Base-by-base conservation (phyloP, 257 asterid species). In the Paraleonurus japonicus region DNA sequence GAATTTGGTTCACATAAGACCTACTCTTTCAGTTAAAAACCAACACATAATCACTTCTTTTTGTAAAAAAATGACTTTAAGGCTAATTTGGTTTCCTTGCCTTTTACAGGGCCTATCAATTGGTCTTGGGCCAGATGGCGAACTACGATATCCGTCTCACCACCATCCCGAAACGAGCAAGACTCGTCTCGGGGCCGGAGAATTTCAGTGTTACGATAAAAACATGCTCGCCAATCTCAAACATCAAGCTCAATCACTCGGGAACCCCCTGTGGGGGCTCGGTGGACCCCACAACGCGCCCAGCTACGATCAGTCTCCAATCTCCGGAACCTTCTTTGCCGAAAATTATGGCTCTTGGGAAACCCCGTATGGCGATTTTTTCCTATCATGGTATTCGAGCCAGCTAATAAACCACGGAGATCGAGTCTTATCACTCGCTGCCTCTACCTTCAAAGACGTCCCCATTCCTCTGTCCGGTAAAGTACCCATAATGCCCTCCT, bases 121-220 rank as follows among this genome's bases (percentile, higher is more conserved):
- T 37, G 98, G 98, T 27, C 88, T 93, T 3, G 98, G 98, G 26
- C 98, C 98, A 16, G 87, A 87, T 41, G 97, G 97, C 0, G 97
- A 89, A 82, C 96, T 93, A 3, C 80, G 91, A 2, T 93, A 90
- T 73, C 97, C 98, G 51, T 93, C 96, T 54, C 82, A 82, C 50
- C 95, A 80, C 71, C 35, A 55, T 19, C 37, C 82, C 13, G 13
- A 72, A n/a, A 81, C 79, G 39, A 33, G 41, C 55, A 67, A 12
- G 37, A 55, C 70, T 26, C 73, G 5, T 70, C 55, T 9, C 1
- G 89, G 96, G 17, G 90, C 94, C 0, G 98, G 97, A 55, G 97
- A 89, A 57, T 93, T 93, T 83, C 98, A 93, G 69, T 93, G 98
- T 61, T 85, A 81, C 24, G 97, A 93, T 76, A 75, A 81, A 69